Percentiles rank a stretch among this genome's conserved stretches.
These are phyloP conservation scores for Yarrowia sp. DNA, from an alignment of 805 yeast genomes.

Conservation along the genomic window DNA sequence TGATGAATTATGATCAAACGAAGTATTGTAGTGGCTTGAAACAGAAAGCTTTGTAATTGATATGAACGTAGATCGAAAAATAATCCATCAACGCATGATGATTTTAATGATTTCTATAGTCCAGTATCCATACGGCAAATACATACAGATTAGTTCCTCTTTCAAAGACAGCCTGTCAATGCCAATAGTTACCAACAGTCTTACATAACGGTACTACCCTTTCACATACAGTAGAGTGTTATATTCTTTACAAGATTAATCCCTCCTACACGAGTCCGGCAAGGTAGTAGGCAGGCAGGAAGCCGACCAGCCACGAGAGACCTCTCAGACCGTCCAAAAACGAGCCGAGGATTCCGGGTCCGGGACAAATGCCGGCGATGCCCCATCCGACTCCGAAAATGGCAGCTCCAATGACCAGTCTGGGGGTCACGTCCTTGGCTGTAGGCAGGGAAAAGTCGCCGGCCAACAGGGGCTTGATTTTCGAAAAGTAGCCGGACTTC, in stretches of 20 bases:
- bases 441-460: not conserved
- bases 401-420: slow-evolving; percentile 3
- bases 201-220: too few relatives aligned
- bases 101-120: too few relatives aligned
- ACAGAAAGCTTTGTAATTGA: too few relatives aligned
- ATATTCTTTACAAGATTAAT: not conserved
- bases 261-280: not conserved
- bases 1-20: not conserved
- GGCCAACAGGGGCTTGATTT: not conserved
- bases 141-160: too few relatives aligned
- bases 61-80: too few relatives aligned
- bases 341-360: slow-evolving; percentile 1
- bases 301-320: slow-evolving; percentile 2
- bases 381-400: slow-evolving; percentile 18
- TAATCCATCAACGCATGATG: too few relatives aligned
- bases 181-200: too few relatives aligned
- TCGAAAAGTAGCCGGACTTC: slow-evolving; percentile 4
- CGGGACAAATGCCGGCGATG: slow-evolving; percentile 4
- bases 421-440: slow-evolving; percentile 5
- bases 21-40: too few relatives aligned
- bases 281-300: slow-evolving; percentile 1
- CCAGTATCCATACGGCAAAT: too few relatives aligned
- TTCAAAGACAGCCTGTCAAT: too few relatives aligned
- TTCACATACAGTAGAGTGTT: too few relatives aligned
- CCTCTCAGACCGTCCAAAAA: not conserved